phyloP scores from a whole-genome alignment of 148 eudicot species.

The Rhododendron kiyosumense region DNA sequence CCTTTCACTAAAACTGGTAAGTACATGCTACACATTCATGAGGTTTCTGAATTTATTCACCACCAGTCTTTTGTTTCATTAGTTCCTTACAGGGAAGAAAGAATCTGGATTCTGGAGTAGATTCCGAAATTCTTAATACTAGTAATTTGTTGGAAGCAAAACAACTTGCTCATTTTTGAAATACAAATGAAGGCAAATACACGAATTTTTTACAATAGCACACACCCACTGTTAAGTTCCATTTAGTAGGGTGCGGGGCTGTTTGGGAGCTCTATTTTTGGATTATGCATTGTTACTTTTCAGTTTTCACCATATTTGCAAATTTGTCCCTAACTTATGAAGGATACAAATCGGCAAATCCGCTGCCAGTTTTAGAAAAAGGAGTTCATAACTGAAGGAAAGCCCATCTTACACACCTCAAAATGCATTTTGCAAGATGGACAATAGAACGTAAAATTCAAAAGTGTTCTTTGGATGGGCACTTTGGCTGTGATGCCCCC shows the following conservation, averaged over 20 bases:
- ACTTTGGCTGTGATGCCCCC: no score
- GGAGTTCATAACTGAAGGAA: background rate
- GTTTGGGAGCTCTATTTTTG: background rate
- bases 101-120: background rate
- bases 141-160: background rate
- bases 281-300: background rate
- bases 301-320: background rate
- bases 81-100: background rate
- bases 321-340: background rate
- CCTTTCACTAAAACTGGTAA: background rate
- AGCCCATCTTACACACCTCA: background rate
- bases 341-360: background rate
- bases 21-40: background rate
- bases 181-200: background rate
- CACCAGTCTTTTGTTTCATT: background rate
- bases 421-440: background rate
- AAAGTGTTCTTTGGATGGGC: background rate
- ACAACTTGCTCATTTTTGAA: background rate
- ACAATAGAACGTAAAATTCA: background rate
- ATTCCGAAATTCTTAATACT: background rate
- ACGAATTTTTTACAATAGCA: background rate
- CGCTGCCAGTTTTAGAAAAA: background rate
- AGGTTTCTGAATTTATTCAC: background rate
- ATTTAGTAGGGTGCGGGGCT: background rate
- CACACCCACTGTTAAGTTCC: background rate